These are phyloP conservation scores for Oryza glumipatula DNA, from an alignment of 176 grass and related monocot species.

Conservation along the genomic window DNA sequence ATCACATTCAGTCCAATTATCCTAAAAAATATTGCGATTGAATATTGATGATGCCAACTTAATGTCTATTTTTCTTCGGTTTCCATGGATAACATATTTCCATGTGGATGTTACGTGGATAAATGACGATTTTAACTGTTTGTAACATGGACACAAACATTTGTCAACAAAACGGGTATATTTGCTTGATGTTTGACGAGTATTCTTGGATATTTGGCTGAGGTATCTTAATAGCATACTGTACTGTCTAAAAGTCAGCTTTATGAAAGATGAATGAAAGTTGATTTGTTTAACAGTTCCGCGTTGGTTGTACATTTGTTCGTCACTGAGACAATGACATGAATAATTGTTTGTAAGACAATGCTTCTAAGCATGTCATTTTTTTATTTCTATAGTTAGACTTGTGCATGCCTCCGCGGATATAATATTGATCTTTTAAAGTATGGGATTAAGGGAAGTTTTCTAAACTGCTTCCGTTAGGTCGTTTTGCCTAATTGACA, in stretches of 20 bases:
- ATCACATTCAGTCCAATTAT: background rate
- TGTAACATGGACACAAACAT: background rate
- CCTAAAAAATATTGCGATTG: background rate
- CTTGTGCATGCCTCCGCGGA: background rate
- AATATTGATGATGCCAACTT: background rate
- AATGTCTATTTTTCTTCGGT: background rate
- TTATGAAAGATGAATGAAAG: background rate
- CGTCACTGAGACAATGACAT: background rate
- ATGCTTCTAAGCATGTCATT: background rate
- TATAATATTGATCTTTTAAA: background rate
- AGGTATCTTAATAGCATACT: background rate
- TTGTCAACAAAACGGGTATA: background rate
- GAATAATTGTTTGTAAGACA: background rate
- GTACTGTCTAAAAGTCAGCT: background rate
- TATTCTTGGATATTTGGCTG: background rate
- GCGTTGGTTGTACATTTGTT: constrained; percentile 9
- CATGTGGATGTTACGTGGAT: background rate
- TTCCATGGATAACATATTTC: background rate
- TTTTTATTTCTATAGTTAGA: background rate
- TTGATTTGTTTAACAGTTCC: constrained; percentile 4
- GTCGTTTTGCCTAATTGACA: background rate
- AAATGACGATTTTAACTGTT: background rate
- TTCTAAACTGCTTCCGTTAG: background rate
- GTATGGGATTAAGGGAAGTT: background rate
- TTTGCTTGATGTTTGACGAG: background rate